Base-by-base conservation (phyloP, 805 yeast species). In the Schwanniomyces vanrijiae region DNA sequence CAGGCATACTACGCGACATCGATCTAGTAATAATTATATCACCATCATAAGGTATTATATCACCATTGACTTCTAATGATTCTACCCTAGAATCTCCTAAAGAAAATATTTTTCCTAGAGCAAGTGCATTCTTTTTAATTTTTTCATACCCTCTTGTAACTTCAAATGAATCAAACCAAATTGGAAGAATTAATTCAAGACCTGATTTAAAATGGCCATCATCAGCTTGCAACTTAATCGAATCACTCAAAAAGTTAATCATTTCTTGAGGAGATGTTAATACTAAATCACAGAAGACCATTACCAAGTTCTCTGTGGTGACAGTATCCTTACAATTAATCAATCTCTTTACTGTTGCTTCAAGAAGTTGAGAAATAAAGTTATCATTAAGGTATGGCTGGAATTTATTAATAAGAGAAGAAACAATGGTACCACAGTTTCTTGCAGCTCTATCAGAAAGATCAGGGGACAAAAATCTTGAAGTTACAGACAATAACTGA, bases 141-240 rank as follows among this genome's bases (percentile, higher is more conserved):
- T 82, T 82, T 22, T 83, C 87, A 47, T 77, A 83, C 0, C 97
- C 97, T 49, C 92, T 75, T 34, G 91, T 79, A 1, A 85, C 82
- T 55, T 88, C 92, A 64, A 89, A 91, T 2, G 89, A 78, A 21
- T 80, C 81, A 42, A 92, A 77, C 98, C 98, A 94, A 43, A 87
- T 84, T 2, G 85, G 84, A 43, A 92, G 62, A 1, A 89, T 80
- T 3, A 77, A 65, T 20, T 69, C 69, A 8, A 90, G 68, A 0
- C 86, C 84, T 21, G 73, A 55, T 37, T 53, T 57, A 5, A 51
- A 48, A 14, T 51, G 40, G 11, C 55, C 55, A 19, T 50, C 46
- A 3, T 68, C 68, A 14, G 54, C 59, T 6, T 55, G 61, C 7
- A 71, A 46, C 5, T 53, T 53, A 47, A 80, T 68, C 7, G 66